phyloP scores from a whole-genome alignment of 83 land plant genomes.

The Thuja plicata region DNA sequence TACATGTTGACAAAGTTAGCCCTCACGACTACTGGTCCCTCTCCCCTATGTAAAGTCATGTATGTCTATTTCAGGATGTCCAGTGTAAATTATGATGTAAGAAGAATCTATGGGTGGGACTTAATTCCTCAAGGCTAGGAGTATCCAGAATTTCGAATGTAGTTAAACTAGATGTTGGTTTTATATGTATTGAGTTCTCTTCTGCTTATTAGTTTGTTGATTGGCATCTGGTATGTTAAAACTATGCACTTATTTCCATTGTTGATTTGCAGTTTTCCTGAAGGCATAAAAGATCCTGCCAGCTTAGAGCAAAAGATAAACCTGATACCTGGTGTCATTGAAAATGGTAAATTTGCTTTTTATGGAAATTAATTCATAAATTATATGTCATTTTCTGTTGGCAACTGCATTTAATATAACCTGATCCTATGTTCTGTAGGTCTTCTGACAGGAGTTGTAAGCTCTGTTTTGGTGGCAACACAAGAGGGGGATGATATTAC shows the following conservation, averaged over 20 bases:
- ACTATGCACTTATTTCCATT: background rate
- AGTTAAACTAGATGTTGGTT: background rate
- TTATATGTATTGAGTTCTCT: background rate
- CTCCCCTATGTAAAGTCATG: background rate
- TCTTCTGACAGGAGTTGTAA: constrained; percentile 40
- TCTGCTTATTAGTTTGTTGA: background rate
- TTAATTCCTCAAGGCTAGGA: background rate
- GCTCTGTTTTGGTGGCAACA: constrained; percentile 59
- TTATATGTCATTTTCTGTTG: background rate
- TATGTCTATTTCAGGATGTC: background rate
- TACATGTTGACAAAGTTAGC: too few relatives aligned
- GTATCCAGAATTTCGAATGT: background rate
- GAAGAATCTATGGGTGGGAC: background rate
- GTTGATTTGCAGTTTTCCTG: constrained; percentile 37
- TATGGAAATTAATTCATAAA: background rate
- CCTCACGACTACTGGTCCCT: too few relatives aligned
- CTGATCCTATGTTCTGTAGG: constrained; percentile 20
- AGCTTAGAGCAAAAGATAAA: constrained; percentile 44
- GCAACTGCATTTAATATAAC: background rate
- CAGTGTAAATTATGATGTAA: background rate
- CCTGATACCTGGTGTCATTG: constrained; percentile 67
- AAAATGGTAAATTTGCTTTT: constrained; percentile 37
- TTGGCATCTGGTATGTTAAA: background rate
- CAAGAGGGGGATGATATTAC: constrained; percentile 53
- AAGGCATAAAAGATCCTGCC: constrained; percentile 51